Evolutionary conservation across 495 filamentous ascomycete species (phyloP).

Genomic region (Wilcoxina mikolae): DNA sequence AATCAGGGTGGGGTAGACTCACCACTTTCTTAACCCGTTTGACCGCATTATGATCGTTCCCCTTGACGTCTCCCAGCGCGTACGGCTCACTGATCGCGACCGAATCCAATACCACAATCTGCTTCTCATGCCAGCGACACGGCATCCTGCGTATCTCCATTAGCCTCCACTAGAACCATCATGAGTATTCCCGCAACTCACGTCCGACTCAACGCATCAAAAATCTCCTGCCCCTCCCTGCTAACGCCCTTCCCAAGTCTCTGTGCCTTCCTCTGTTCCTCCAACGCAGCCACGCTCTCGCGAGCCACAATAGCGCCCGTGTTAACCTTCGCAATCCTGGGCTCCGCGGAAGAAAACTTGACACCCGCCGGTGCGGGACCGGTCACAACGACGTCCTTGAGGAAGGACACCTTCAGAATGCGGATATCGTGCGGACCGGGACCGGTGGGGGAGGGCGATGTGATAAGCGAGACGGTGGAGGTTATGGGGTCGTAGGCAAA

Average conservation of each 20-base stretch:
- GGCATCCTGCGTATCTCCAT: constrained; percentile 33
- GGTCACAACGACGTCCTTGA: constrained; percentile 45
- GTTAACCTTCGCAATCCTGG: constrained; percentile 35
- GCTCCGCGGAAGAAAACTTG: constrained; percentile 33
- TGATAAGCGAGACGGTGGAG: constrained; percentile 45
- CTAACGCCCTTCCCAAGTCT: constrained; percentile 47
- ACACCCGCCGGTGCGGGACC: constrained; percentile 31
- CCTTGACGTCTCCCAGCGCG: constrained; percentile 42
- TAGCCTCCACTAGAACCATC: background rate
- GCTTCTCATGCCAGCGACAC: constrained; percentile 45
- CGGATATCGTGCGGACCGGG: constrained; percentile 39
- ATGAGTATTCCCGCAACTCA: constrained; percentile 5
- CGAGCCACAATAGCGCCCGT: constrained; percentile 39
- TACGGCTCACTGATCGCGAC: constrained; percentile 50
- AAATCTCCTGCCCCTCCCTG: constrained; percentile 54
- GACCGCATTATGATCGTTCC: constrained; percentile 38
- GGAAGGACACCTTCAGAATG: constrained; percentile 47
- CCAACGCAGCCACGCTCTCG: constrained; percentile 39
- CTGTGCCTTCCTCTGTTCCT: constrained; percentile 41
- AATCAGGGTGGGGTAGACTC: constrained; percentile 24
- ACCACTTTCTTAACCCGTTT: constrained; percentile 51
- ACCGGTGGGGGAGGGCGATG: constrained; percentile 32
- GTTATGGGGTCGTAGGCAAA: constrained; percentile 54
- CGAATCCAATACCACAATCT: constrained; percentile 51
- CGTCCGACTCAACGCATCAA: constrained; percentile 48